These are phyloP conservation scores for Spergularia azorica DNA, from an alignment of 179 eudicot genomes.

Conservation along the genomic window DNA sequence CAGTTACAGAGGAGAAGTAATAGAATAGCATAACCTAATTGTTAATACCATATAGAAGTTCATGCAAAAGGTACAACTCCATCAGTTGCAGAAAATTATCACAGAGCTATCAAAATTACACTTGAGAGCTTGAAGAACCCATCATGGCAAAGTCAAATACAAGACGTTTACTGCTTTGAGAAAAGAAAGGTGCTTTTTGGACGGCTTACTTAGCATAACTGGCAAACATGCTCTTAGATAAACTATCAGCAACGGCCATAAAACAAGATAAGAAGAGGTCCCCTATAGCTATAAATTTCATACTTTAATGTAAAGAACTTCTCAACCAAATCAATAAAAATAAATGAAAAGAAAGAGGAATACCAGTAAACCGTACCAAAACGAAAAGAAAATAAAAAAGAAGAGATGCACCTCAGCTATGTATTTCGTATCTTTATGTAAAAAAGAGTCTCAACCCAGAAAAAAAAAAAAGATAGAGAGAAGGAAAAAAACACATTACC, in stretches of 20 bases:
- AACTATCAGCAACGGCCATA: too few relatives aligned
- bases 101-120: background rate
- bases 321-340: background rate
- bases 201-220: background rate
- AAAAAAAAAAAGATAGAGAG: too few relatives aligned
- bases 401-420: too few relatives aligned
- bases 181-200: background rate
- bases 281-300: background rate
- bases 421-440: too few relatives aligned
- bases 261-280: background rate
- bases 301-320: background rate
- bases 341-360: background rate
- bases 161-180: background rate
- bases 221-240: too few relatives aligned
- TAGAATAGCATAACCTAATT: slow-evolving; percentile 8
- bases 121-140: background rate
- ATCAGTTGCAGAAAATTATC: background rate
- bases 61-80: background rate
- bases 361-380: background rate
- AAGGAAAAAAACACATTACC: too few relatives aligned
- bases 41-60: background rate
- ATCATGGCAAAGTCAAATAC: slow-evolving; percentile 1
- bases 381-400: background rate
- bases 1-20: slow-evolving; percentile 18
- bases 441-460: too few relatives aligned